Evolutionary conservation across 2,329 filamentous ascomycete species (phyloP).

Genomic region (Fusarium sublunatum): DNA sequence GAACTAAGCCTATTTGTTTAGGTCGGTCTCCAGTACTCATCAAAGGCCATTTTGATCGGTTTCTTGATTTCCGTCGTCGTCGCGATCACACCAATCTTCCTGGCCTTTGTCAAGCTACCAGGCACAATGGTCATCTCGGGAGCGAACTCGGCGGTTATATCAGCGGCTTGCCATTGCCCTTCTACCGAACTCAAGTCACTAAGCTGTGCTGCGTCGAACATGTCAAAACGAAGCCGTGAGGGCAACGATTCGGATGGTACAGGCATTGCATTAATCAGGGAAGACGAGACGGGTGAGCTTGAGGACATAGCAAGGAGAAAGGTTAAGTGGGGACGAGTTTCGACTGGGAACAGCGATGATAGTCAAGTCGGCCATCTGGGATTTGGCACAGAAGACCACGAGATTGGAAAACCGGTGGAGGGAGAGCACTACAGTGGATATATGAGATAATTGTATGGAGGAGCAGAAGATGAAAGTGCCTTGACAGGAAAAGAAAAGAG

Average conservation of each 20-base stretch:
- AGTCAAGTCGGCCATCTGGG: conserved; percentile 27
- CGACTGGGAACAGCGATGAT: conserved; percentile 14
- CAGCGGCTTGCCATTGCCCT: conserved; percentile 30
- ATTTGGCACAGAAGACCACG: conserved; percentile 30
- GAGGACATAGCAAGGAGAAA: neutral
- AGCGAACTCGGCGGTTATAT: conserved; percentile 32
- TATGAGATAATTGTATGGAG: neutral
- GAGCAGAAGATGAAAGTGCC: neutral
- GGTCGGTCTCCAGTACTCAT: conserved; percentile 22
- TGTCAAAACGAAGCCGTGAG: neutral
- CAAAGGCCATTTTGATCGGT: conserved; percentile 21
- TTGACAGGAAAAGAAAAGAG: neutral
- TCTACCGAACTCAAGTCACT: conserved; percentile 8
- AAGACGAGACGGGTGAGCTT: conserved; percentile 5
- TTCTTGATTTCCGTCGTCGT: conserved; percentile 11
- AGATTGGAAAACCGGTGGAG: conserved; percentile 24
- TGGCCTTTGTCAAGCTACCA: conserved; percentile 23
- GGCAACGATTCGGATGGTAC: conserved; percentile 1
- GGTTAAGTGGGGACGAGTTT: conserved; percentile 31
- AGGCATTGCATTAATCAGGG: conserved; percentile 8
- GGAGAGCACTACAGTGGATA: conserved; percentile 30
- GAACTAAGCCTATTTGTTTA: no score
- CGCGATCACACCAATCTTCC: conserved; percentile 8
- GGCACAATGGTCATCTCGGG: conserved; percentile 30
- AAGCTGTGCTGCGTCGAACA: conserved; percentile 3